Percentiles rank a stretch among this genome's conserved stretches.
Evolutionary conservation across 495 filamentous ascomycete species (phyloP).

Genomic region (Aspergillus egyptiacus): DNA sequence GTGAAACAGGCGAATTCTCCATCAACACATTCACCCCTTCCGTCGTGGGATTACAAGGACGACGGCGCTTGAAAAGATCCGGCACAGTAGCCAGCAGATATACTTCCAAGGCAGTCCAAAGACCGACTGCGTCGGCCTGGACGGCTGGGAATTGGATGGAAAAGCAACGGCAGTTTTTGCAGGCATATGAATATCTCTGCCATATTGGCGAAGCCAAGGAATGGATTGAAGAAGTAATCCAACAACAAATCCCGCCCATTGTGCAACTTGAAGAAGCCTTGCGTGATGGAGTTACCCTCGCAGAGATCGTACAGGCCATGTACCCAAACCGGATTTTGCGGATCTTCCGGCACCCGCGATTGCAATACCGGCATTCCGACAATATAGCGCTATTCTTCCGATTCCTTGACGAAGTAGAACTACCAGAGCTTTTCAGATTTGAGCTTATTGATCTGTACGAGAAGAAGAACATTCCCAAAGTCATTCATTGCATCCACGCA

Average conservation of each 20-base stretch:
- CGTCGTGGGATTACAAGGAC: constrained; percentile 80
- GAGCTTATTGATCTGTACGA: constrained; percentile 98
- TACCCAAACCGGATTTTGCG: constrained; percentile 66
- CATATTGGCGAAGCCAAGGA: constrained; percentile 99
- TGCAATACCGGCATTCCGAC: constrained; percentile 95
- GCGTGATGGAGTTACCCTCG: constrained; percentile 88
- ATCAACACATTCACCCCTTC: constrained; percentile 69
- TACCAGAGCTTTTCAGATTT: constrained; percentile 97
- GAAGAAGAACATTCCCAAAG: constrained; percentile 99
- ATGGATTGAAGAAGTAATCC: constrained; percentile 95
- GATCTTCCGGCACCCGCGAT: constrained; percentile 75
- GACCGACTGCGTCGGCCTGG: constrained; percentile 58
- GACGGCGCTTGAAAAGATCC: constrained; percentile 72
- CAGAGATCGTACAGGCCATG: constrained; percentile 91
- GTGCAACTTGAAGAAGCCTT: constrained; percentile 94
- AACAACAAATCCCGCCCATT: constrained; percentile 84
- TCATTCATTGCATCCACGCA: constrained; percentile 98
- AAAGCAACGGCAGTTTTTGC: constrained; percentile 89
- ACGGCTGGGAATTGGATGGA: constrained; percentile 97
- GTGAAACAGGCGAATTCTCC: constrained; percentile 69
- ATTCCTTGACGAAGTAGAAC: constrained; percentile 85
- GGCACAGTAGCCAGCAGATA: constrained; percentile 49
- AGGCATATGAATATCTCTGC: constrained; percentile 98
- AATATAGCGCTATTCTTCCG: constrained; percentile 94
- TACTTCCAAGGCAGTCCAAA: constrained; percentile 40